These are phyloP conservation scores for Beta vulgaris DNA, from an alignment of 148 eudicot genomes.

Conservation along the genomic window DNA sequence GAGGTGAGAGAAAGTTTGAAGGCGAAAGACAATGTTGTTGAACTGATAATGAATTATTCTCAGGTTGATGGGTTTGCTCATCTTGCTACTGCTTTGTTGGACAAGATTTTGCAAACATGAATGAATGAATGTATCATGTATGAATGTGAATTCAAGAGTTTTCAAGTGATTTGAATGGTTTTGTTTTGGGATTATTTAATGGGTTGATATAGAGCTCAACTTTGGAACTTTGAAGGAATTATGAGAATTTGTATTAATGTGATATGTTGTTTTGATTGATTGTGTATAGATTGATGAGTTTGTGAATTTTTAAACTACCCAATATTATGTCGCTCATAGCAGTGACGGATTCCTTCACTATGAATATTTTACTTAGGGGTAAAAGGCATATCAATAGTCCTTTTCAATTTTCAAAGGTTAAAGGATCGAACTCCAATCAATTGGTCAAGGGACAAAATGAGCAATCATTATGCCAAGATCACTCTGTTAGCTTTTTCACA, in stretches of 20 bases:
- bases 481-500: too few species aligned
- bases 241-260: too few species aligned
- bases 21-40: conserved; percentile 29
- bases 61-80: conserved; percentile 25
- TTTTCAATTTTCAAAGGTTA: too few species aligned
- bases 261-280: neutral
- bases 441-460: too few species aligned
- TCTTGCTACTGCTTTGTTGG: conserved; percentile 37
- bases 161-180: neutral
- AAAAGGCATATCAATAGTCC: too few species aligned
- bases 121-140: too few species aligned
- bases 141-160: neutral
- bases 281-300: neutral
- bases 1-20: conserved; percentile 18
- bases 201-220: neutral
- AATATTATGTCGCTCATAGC: too few species aligned
- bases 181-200: neutral
- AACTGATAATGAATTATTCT: conserved; percentile 22
- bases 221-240: neutral
- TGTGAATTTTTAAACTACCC: too few species aligned
- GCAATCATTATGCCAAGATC: too few species aligned
- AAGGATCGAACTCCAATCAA: too few species aligned
- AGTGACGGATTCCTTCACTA: too few species aligned
- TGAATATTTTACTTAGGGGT: too few species aligned
- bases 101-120: conserved; percentile 21